phyloP scores from a whole-genome alignment of 768 basidiomycete genomes.

The Leucogyrophana mollusca region DNA sequence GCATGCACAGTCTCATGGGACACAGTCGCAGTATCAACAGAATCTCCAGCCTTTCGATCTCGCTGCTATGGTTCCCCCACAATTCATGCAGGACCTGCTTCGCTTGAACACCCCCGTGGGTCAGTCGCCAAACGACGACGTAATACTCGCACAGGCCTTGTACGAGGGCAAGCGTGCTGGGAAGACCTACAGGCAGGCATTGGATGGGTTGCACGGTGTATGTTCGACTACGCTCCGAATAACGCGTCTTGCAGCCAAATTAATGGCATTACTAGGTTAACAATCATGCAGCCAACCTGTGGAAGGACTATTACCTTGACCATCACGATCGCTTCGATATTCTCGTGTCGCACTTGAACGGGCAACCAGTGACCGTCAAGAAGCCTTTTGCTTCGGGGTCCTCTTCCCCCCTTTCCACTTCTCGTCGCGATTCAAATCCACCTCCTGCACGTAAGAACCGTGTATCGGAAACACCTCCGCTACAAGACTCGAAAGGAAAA shows the following conservation, averaged over 20 bases:
- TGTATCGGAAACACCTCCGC: slow-evolving; percentile 21
- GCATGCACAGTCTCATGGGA: slow-evolving; percentile 14
- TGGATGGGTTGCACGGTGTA: slow-evolving; percentile 70
- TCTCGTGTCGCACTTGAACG: slow-evolving; percentile 21
- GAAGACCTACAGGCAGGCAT: slow-evolving; percentile 58
- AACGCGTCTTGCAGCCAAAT: slow-evolving; percentile 5
- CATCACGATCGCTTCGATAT: slow-evolving; percentile 60
- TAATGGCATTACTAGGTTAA: slow-evolving; percentile 31
- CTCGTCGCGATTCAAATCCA: slow-evolving; percentile 1
- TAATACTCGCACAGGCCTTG: slow-evolving; percentile 50
- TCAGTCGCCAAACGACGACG: slow-evolving; percentile 51
- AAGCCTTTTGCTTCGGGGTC: slow-evolving; percentile 19
- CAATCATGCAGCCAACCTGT: slow-evolving; percentile 53
- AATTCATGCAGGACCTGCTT: slow-evolving; percentile 56
- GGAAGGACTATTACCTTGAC: slow-evolving; percentile 82
- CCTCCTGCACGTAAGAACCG: slow-evolving; percentile 35
- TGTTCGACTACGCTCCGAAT: slow-evolving; percentile 19
- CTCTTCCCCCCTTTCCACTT: background rate
- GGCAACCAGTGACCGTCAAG: slow-evolving; percentile 28
- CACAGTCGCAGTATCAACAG: slow-evolving; percentile 19
- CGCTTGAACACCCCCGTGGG: slow-evolving; percentile 55
- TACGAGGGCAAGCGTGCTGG: slow-evolving; percentile 35
- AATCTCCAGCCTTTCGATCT: slow-evolving; percentile 24
- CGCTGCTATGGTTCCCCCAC: slow-evolving; percentile 42
- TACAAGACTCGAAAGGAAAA: slow-evolving; percentile 22